A percentile compares a stretch with the other conserved stretches of the same genome.
phyloP scores from a whole-genome alignment of 257 asterid genomes.

The Nyctanthes arbortristis region DNA sequence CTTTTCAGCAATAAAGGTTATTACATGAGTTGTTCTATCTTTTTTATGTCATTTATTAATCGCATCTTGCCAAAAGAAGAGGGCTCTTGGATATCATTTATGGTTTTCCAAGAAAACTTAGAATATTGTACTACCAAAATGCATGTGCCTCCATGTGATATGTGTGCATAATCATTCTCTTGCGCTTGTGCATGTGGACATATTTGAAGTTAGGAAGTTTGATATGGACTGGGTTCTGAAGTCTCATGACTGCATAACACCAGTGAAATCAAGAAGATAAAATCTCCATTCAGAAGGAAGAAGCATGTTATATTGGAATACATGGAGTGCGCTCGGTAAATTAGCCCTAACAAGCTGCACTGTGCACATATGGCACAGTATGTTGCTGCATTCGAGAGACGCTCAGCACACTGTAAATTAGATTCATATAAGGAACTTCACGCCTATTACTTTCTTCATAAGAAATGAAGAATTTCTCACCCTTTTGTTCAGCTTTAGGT shows the following conservation, averaged over 20 bases:
- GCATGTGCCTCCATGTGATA: no score
- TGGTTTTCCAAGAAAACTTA: not conserved
- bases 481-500: no score
- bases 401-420: not conserved
- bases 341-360: not conserved
- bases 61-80: not conserved
- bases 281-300: not conserved
- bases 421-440: not conserved
- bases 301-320: not conserved
- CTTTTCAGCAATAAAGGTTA: constrained; percentile 95
- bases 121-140: not conserved
- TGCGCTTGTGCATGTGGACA: no score
- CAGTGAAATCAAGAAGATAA: not conserved
- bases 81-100: not conserved
- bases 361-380: not conserved
- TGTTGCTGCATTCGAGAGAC: not conserved
- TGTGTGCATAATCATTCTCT: not conserved
- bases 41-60: no score
- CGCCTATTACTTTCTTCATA: not conserved
- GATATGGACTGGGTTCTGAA: constrained; percentile 13
- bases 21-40: not conserved
- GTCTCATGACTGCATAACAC: constrained; percentile 2
- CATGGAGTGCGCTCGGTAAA: not conserved
- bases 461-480: no score
- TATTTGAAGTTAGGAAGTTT: constrained; percentile 12